Conservation (phyloP, 352 stramenopile genomes). For the Globisporangium paroecandrum region DNA sequence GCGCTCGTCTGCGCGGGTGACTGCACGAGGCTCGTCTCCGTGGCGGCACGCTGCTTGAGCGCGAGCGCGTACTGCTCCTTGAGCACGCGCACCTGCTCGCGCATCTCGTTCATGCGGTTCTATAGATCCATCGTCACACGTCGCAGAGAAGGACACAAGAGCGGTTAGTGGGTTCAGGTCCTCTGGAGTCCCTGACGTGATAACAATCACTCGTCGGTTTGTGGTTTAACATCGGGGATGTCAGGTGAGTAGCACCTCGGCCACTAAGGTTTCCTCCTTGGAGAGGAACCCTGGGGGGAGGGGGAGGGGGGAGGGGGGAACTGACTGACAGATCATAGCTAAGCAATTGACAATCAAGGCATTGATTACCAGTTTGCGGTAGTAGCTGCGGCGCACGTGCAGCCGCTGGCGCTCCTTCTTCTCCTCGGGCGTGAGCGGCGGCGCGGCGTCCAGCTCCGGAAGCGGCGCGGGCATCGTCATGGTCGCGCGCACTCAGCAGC, state of each 20-base stretch:
- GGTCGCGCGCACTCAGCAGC: not conserved
- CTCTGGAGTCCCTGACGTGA: not conserved
- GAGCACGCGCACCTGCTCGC: conserved; percentile 7
- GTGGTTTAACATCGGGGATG: not conserved
- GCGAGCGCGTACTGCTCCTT: conserved; percentile 8
- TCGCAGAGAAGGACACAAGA: not conserved
- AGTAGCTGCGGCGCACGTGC: conserved; percentile 12
- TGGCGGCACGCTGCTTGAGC: not conserved
- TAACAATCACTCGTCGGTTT: not conserved
- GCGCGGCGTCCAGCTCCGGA: conserved; percentile 3
- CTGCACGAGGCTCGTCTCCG: not conserved
- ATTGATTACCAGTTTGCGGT: conserved; percentile 7
- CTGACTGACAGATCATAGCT: not conserved
- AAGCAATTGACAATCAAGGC: not conserved
- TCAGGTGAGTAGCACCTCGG: not conserved
- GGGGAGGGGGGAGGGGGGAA: too few species aligned
- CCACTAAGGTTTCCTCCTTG: conserved; percentile 4
- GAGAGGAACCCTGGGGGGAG: too few species aligned
- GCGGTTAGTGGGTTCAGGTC: too few species aligned
- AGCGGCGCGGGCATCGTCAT: conserved; percentile 6
- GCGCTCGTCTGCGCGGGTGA: not conserved
- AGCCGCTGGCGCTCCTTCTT: conserved; percentile 10
- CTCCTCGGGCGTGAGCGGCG: conserved; percentile 5
- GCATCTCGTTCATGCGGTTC: conserved; percentile 10
- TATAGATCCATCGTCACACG: not conserved